Evolutionary conservation across 2,329 filamentous ascomycete genomes (phyloP).

Genomic region (Exserohilum rostratum): DNA sequence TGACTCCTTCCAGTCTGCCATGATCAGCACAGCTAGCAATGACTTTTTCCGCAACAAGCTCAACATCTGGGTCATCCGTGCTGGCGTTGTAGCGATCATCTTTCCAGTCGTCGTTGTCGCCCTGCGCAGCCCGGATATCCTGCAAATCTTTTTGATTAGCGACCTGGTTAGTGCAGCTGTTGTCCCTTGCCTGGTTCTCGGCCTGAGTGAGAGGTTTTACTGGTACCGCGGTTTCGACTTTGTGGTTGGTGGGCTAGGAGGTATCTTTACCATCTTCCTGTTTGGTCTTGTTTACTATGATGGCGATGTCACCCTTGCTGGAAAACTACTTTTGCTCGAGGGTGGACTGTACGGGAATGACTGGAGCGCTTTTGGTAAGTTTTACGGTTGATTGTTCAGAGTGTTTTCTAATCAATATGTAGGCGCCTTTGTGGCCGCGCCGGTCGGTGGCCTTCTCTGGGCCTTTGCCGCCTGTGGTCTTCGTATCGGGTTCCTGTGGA

Average conservation of each 20-base stretch:
- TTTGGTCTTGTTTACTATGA: constrained; percentile 82
- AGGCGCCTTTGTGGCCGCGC: constrained; percentile 77
- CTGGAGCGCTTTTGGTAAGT: constrained; percentile 76
- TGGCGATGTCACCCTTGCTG: constrained; percentile 67
- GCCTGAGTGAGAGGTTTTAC: constrained; percentile 67
- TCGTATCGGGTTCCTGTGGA: constrained; percentile 65
- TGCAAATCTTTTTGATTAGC: constrained; percentile 83
- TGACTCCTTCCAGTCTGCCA: constrained; percentile 79
- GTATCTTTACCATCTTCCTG: constrained; percentile 79
- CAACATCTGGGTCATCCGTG: constrained; percentile 75
- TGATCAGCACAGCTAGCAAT: constrained; percentile 84
- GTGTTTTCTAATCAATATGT: constrained; percentile 10
- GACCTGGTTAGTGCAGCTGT: constrained; percentile 78
- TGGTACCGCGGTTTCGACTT: constrained; percentile 84
- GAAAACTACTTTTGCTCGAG: constrained; percentile 72
- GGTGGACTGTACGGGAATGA: constrained; percentile 76
- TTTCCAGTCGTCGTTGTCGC: constrained; percentile 76
- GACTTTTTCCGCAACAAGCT: constrained; percentile 84
- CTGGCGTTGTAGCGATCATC: constrained; percentile 72
- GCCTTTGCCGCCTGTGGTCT: constrained; percentile 67
- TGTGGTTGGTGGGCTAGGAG: constrained; percentile 76
- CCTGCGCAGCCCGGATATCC: constrained; percentile 72
- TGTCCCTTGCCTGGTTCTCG: constrained; percentile 77
- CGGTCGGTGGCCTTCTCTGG: constrained; percentile 76
- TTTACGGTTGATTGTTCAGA: not conserved